Evolutionary conservation across 768 basidiomycete genomes (phyloP).

Genomic region (Trametes gibbosa): DNA sequence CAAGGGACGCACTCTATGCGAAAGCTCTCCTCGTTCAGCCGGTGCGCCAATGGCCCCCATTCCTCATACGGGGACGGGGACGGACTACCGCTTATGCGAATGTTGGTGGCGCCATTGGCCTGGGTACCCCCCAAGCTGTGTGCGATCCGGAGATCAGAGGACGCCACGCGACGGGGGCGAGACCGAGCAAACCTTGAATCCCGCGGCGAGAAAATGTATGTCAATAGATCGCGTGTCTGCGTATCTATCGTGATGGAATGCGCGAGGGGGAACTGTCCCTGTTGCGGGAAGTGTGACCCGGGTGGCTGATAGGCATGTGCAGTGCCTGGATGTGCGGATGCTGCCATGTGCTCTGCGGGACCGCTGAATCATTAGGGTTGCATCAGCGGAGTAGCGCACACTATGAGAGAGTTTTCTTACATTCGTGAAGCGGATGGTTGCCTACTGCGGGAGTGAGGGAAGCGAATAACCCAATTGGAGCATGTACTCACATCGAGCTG

Average conservation of each 20-base stretch:
- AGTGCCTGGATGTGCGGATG: slow-evolving; percentile 12
- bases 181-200: slow-evolving; percentile 41
- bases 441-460: slow-evolving; percentile 17
- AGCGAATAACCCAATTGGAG: not conserved
- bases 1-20: slow-evolving; percentile 73
- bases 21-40: slow-evolving; percentile 69
- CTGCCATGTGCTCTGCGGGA: slow-evolving; percentile 17
- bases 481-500: slow-evolving; percentile 21
- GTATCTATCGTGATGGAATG: slow-evolving; percentile 56
- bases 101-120: slow-evolving; percentile 14
- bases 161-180: not conserved
- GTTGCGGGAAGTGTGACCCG: slow-evolving; percentile 31
- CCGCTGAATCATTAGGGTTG: slow-evolving; percentile 17
- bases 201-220: slow-evolving; percentile 75
- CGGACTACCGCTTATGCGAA: slow-evolving; percentile 26
- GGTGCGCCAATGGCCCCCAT: slow-evolving; percentile 75
- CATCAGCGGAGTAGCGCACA: slow-evolving; percentile 2
- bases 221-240: slow-evolving; percentile 62
- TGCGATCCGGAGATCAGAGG: slow-evolving; percentile 9
- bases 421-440: slow-evolving; percentile 16
- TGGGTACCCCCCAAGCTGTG: slow-evolving; percentile 1
- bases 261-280: slow-evolving; percentile 26
- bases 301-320: slow-evolving; percentile 27
- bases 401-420: slow-evolving; percentile 1
- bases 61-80: slow-evolving; percentile 45